phyloP scores from a whole-genome alignment of 805 yeast species.

The Saccharomycopsis amapae region DNA sequence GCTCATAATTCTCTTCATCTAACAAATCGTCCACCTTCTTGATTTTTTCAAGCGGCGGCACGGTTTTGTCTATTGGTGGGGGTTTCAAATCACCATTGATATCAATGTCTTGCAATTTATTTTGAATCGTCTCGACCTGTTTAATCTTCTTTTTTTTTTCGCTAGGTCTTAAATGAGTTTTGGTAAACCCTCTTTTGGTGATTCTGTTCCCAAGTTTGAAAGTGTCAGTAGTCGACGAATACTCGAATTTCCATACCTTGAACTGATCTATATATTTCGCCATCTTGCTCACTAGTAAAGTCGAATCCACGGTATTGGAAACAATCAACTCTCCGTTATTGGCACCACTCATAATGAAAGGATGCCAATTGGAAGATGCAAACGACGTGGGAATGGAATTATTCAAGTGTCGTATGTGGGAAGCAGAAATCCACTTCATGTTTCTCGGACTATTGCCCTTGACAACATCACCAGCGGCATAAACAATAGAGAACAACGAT shows the following conservation, averaged over 20 bases:
- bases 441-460: not conserved
- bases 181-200: no score
- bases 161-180: not conserved
- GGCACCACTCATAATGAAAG: constrained; percentile 10
- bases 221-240: no score
- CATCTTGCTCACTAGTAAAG: not conserved
- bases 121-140: no score
- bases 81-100: not conserved
- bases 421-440: not conserved
- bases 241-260: constrained; percentile 5
- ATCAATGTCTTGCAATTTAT: no score
- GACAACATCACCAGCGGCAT: not conserved
- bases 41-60: not conserved
- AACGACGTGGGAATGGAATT: not conserved
- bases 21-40: constrained; percentile 4
- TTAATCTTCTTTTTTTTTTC: not conserved
- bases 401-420: not conserved
- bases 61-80: not conserved
- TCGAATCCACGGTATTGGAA: not conserved
- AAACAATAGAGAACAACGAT: not conserved
- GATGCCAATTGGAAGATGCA: constrained; percentile 8
- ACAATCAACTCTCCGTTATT: constrained; percentile 11
- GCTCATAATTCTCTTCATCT: not conserved
- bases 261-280: not conserved
- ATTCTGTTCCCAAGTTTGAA: no score